Base-by-base conservation (phyloP, 139 green algal genomes). In the Chlamydomonas sphaeroides region DNA sequence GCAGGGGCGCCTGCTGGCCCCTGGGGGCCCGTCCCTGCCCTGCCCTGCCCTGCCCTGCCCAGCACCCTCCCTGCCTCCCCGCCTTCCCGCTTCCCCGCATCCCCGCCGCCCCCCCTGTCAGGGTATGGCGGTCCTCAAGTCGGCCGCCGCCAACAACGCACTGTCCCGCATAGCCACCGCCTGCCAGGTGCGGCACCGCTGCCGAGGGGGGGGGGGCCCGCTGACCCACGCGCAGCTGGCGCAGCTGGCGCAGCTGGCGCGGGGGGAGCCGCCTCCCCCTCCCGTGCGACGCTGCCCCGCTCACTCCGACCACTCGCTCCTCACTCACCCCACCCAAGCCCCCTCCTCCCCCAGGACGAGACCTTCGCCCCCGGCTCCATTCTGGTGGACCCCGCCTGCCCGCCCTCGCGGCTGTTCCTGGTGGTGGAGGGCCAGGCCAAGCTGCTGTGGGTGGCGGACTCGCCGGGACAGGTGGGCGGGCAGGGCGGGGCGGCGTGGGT, bases 341-440 rank as follows among this genome's bases (percentile, higher is more conserved):
- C 17, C 32, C 1, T 53, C 72, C 36, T 11, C 25, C 53, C 56
- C 5, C 73, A 80, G 74, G 74, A 80, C 32, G 74, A 80, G 57
- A 61, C 61, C 3, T 70, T 80, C 41, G n/a, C 35, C 41, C 56
- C 74, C 4, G 74, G 74, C 59, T 20, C 10, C 26, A 17, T 36
- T 23, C 4, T 82, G 25, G 42, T 72, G 42, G 75, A 73, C 59
- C 75, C 75, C 15, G 18, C 45, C 59, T 36, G n/a, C 35, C 63
- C 61, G 21, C 62, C 70, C 48, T 25, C 4, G 15, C 59, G 53
- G 17, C n/a, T 86, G 5, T 70, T 70, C 45, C 66, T 86, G 49
- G 77, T 86, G 26, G 73, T 81, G 62, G 80, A 81, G 61, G 80
- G 80, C 11, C 45, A 81, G 49, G 70, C 70, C 61, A 86, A 86